These are phyloP conservation scores for Clitocybe nebularis DNA, from an alignment of 1,284 basidiomycete species.

Conservation along the genomic window DNA sequence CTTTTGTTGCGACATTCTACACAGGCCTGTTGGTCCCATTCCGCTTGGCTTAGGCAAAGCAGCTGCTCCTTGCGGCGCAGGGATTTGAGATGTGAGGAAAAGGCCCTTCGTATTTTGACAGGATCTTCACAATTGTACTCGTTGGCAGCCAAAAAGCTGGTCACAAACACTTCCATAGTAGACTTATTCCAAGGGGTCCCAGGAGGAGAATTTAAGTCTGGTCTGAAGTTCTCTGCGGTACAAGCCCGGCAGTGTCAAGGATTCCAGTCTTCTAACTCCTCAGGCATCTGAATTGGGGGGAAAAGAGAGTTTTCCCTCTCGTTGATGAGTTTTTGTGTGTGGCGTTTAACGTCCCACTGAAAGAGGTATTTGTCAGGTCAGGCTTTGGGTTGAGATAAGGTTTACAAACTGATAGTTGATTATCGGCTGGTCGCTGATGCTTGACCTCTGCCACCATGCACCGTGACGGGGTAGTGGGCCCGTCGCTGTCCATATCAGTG, in stretches of 20 bases:
- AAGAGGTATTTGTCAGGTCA: too few species aligned
- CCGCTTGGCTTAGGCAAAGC: background rate
- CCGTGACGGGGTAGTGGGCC: too few species aligned
- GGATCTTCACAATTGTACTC: background rate
- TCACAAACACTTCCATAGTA: slow-evolving; percentile 3
- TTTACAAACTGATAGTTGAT: too few species aligned
- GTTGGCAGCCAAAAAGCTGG: slow-evolving; percentile 1
- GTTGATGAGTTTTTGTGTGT: background rate
- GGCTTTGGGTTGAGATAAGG: too few species aligned
- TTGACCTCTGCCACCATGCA: too few species aligned
- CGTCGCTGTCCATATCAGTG: too few species aligned
- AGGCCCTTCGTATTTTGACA: slow-evolving; percentile 1
- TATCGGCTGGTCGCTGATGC: too few species aligned
- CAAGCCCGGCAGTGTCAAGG: background rate
- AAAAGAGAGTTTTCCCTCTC: background rate
- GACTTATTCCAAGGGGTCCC: slow-evolving; percentile 5
- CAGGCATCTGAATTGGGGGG: background rate
- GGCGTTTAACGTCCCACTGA: background rate
- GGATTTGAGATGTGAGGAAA: slow-evolving; percentile 1
- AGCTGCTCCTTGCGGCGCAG: background rate
- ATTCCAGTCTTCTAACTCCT: slow-evolving; percentile 3
- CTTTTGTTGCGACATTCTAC: background rate
- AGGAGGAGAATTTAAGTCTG: slow-evolving; percentile 1
- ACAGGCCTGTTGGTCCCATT: background rate
- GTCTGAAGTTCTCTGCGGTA: slow-evolving; percentile 3